A percentile compares a stretch with the other conserved stretches of the same genome.
Evolutionary conservation across 2,329 filamentous ascomycete species (phyloP).

Genomic region (Arthrinium puccinioides): DNA sequence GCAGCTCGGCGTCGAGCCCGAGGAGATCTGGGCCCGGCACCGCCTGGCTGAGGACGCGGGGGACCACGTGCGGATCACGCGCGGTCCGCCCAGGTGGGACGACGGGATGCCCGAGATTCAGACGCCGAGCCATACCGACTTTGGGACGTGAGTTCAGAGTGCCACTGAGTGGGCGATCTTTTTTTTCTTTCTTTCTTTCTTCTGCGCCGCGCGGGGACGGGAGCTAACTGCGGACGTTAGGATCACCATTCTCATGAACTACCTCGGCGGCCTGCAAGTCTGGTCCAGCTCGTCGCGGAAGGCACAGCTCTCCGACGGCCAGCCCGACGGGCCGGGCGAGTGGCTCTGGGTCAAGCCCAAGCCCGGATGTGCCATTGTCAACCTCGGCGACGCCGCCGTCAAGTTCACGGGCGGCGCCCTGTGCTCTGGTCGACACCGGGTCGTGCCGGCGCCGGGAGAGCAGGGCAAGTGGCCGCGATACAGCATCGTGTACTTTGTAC

Average conservation of each 20-base stretch:
- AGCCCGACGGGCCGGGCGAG: constrained; percentile 19
- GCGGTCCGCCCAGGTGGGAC: constrained; percentile 19
- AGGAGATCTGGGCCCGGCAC: constrained; percentile 18
- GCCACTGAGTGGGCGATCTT: too few relatives aligned
- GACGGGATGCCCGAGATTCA: constrained; percentile 23
- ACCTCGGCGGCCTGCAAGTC: constrained; percentile 30
- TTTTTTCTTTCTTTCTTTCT: not conserved
- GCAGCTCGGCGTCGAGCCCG: constrained; percentile 17
- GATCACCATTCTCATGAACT: constrained; percentile 31
- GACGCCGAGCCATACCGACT: constrained; percentile 27
- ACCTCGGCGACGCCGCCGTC: constrained; percentile 30
- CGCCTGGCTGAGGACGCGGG: constrained; percentile 20
- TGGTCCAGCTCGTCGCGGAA: constrained; percentile 21
- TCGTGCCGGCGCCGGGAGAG: constrained; percentile 22
- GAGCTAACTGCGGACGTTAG: constrained; percentile 9
- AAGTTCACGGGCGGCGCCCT: constrained; percentile 24
- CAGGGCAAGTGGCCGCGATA: constrained; percentile 24
- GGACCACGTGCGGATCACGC: constrained; percentile 24
- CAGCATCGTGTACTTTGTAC: constrained; percentile 28
- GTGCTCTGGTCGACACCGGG: constrained; percentile 27
- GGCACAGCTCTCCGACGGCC: constrained; percentile 13
- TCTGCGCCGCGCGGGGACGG: not conserved
- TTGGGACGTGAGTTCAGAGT: constrained; percentile 24
- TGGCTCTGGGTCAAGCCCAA: constrained; percentile 29
- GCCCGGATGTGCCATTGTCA: constrained; percentile 27